Evolutionary conservation across 73 alveolate species (phyloP).

Genomic region (Paramecium tetraurelia): DNA sequence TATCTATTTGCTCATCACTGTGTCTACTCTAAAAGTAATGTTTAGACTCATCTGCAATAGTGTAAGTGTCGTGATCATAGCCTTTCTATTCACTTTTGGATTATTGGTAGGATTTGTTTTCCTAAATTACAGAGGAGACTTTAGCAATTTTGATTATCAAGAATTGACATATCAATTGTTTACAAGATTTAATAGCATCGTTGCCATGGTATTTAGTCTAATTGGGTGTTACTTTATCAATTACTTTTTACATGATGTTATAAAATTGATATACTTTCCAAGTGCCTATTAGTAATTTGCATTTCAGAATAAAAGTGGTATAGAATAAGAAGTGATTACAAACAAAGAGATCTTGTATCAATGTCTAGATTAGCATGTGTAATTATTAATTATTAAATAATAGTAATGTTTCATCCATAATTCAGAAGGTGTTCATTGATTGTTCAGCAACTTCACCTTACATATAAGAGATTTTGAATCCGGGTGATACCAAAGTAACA

Average conservation of each 20-base stretch:
- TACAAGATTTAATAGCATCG: constrained; percentile 19
- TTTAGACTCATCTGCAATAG: not conserved
- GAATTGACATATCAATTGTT: constrained; percentile 2
- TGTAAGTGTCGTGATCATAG: not conserved
- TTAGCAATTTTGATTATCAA: not conserved
- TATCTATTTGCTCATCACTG: not conserved
- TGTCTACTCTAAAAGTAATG: not conserved
- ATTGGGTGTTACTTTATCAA: not conserved
- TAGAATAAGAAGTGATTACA: not conserved
- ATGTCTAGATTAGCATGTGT: not conserved
- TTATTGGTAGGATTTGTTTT: not conserved
- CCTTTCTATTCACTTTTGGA: not conserved
- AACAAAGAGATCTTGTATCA: not conserved
- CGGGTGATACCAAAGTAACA: constrained; percentile 56
- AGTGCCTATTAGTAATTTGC: constrained; percentile 37
- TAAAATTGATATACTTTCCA: not conserved
- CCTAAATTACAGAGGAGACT: constrained; percentile 5
- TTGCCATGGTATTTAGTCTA: not conserved
- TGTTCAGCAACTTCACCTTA: not conserved
- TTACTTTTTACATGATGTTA: constrained; percentile 1
- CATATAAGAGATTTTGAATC: constrained; percentile 51
- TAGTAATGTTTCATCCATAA: constrained; percentile 26
- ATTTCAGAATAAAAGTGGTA: not conserved
- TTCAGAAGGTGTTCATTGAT: not conserved
- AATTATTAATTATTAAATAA: not conserved